phyloP scores from a whole-genome alignment of 805 yeast species.

The Clavispora carvajalis region DNA sequence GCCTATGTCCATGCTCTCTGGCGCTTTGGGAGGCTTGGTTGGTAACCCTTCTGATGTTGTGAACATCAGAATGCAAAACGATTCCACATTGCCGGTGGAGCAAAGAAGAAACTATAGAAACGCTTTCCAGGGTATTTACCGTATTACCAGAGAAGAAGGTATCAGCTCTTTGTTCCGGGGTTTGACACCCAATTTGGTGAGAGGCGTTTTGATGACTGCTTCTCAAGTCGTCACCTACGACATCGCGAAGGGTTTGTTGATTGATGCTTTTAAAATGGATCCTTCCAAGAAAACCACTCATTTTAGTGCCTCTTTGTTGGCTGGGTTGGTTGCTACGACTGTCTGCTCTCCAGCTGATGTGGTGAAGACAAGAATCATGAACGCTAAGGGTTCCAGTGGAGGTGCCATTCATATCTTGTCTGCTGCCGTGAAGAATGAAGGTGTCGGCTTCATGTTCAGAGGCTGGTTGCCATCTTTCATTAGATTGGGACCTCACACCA shows the following conservation, averaged over 20 bases:
- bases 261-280: constrained; percentile 45
- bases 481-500: constrained; percentile 79
- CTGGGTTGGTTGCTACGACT: constrained; percentile 87
- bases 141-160: constrained; percentile 61
- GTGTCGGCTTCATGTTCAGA: constrained; percentile 75
- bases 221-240: constrained; percentile 88
- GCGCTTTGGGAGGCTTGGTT: constrained; percentile 76
- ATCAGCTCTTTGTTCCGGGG: constrained; percentile 61
- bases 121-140: constrained; percentile 69
- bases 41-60: constrained; percentile 89
- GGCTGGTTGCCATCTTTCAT: constrained; percentile 90
- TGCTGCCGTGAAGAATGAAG: constrained; percentile 61
- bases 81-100: constrained; percentile 58
- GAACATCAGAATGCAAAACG: constrained; percentile 89
- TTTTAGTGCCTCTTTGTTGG: constrained; percentile 70
- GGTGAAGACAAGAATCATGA: constrained; percentile 84
- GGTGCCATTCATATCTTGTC: constrained; percentile 48
- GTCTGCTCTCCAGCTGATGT: constrained; percentile 93
- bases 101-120: constrained; percentile 70
- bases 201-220: constrained; percentile 87
- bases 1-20: constrained; percentile 81
- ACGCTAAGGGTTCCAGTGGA: constrained; percentile 42
- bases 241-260: constrained; percentile 58
- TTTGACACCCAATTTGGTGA: constrained; percentile 65
- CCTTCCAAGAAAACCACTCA: constrained; percentile 65